phyloP scores from a whole-genome alignment of 306 rosid species.

The Alnus glutinosa region DNA sequence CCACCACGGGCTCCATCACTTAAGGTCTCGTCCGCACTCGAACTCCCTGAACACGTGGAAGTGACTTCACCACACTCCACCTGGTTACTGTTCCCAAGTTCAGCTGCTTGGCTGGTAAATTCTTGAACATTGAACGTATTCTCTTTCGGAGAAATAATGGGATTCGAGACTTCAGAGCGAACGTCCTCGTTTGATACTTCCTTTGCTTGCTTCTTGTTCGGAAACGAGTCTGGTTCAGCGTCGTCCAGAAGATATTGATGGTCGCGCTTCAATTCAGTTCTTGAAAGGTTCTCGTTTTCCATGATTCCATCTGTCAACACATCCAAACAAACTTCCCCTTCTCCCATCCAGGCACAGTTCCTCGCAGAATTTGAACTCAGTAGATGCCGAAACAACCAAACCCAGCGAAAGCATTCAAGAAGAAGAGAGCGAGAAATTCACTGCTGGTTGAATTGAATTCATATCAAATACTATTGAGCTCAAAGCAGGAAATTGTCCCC shows the following conservation, averaged over 20 bases:
- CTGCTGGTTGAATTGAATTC: constrained; percentile 12
- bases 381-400: constrained; percentile 28
- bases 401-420: constrained; percentile 53
- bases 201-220: constrained; percentile 67
- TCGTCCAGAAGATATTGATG: constrained; percentile 50
- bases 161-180: constrained; percentile 86
- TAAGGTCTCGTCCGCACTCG: constrained; percentile 58
- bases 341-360: constrained; percentile 66
- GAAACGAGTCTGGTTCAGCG: constrained; percentile 39
- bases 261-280: constrained; percentile 67
- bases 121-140: constrained; percentile 62
- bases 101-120: constrained; percentile 71
- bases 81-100: constrained; percentile 39
- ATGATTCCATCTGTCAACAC: constrained; percentile 41
- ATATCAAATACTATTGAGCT: constrained; percentile 15
- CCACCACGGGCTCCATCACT: constrained; percentile 49
- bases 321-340: constrained; percentile 44
- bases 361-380: constrained; percentile 26
- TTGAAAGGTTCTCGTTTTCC: constrained; percentile 43
- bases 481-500: background rate
- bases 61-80: constrained; percentile 78
- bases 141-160: constrained; percentile 56
- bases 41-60: constrained; percentile 63
- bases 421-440: constrained; percentile 7
- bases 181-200: constrained; percentile 85